Evolutionary conservation across 2,329 filamentous ascomycete genomes (phyloP).

Genomic region (Aureobasidium sp.): DNA sequence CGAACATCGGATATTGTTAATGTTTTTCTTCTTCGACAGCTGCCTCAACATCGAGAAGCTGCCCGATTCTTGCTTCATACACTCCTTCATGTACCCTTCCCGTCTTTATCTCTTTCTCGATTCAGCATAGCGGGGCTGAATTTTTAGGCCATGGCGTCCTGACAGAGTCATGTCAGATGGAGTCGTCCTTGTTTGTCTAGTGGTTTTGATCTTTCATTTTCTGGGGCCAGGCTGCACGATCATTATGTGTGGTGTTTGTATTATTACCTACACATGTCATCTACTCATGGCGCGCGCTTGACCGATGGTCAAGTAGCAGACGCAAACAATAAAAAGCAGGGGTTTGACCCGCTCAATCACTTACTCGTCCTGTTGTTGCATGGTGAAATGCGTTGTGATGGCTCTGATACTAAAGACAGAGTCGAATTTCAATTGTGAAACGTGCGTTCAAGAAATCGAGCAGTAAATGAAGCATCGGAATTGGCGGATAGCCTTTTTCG

Average conservation of each 20-base stretch:
- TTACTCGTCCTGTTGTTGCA: neutral
- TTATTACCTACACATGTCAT: slow-evolving; percentile 14
- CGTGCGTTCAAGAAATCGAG: neutral
- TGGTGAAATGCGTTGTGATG: neutral
- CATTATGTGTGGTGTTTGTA: slow-evolving; percentile 17
- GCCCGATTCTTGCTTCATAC: neutral
- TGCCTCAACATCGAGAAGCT: neutral
- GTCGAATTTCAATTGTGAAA: neutral
- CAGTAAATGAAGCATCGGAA: neutral
- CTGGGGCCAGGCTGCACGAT: neutral
- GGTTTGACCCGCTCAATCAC: neutral
- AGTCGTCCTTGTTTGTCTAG: neutral
- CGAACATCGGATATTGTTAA: slow-evolving; percentile 14
- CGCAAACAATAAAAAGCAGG: slow-evolving; percentile 7
- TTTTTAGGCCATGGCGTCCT: neutral
- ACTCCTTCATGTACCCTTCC: slow-evolving; percentile 8
- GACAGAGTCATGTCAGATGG: neutral
- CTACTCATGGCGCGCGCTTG: slow-evolving; percentile 12
- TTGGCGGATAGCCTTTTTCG: neutral
- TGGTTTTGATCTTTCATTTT: slow-evolving; percentile 4
- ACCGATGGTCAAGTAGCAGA: slow-evolving; percentile 11
- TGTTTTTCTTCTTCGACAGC: slow-evolving; percentile 8
- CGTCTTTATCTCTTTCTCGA: neutral
- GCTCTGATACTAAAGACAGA: neutral
- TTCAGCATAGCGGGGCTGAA: slow-evolving; percentile 16